Conservation (phyloP, 352 stramenopile genomes). For the Phytophthora citrophthora region DNA sequence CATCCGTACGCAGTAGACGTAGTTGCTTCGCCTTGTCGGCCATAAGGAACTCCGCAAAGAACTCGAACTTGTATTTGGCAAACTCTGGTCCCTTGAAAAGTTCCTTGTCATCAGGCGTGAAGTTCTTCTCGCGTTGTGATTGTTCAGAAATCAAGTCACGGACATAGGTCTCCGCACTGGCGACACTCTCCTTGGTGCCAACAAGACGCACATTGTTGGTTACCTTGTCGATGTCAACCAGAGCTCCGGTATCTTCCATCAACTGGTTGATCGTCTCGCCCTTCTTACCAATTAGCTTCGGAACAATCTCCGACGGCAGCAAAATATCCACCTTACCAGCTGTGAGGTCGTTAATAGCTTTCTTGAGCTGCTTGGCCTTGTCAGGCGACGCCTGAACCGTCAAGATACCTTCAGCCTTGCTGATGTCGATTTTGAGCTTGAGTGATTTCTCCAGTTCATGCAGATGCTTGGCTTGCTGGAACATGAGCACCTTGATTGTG, state of each 20-base stretch:
- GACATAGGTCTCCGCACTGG: constrained; percentile 62
- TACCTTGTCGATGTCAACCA: constrained; percentile 84
- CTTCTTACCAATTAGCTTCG: constrained; percentile 87
- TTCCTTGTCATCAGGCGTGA: constrained; percentile 45
- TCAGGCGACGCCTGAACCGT: constrained; percentile 57
- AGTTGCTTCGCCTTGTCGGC: constrained; percentile 75
- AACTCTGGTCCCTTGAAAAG: constrained; percentile 56
- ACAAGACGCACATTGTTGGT: constrained; percentile 71
- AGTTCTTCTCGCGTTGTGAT: constrained; percentile 65
- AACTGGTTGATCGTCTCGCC: constrained; percentile 85
- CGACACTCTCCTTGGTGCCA: constrained; percentile 64
- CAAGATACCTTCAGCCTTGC: constrained; percentile 69
- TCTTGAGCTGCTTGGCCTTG: constrained; percentile 58
- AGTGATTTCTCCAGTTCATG: constrained; percentile 68
- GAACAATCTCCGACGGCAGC: constrained; percentile 75
- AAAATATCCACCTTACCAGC: constrained; percentile 63
- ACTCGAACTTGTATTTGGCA: constrained; percentile 66
- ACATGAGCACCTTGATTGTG: constrained; percentile 78
- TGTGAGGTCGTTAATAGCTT: constrained; percentile 61
- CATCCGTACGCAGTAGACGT: constrained; percentile 63
- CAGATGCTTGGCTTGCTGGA: constrained; percentile 76
- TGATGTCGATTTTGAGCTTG: constrained; percentile 74
- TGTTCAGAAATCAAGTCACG: constrained; percentile 67
- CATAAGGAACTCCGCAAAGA: constrained; percentile 86
- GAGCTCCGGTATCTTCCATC: constrained; percentile 78